Evolutionary conservation across 225 moss, liverwort and hornwort genomes (phyloP).

Genomic region (Straminergon stramineum): DNA sequence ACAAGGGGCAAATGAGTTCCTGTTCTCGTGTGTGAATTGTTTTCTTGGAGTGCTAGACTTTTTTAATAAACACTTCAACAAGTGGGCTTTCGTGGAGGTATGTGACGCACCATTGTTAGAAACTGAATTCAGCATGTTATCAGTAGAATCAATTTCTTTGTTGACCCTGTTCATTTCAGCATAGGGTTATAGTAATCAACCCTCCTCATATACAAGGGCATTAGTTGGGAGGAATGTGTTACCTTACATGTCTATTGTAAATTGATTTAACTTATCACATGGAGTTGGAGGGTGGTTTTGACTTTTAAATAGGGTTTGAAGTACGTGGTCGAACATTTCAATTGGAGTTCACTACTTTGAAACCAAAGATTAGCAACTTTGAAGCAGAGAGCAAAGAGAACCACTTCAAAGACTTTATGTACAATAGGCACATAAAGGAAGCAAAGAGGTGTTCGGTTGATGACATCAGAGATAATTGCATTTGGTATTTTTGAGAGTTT

Average conservation of each 20-base stretch:
- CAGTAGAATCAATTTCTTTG: not conserved
- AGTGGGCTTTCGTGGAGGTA: slow-evolving; percentile 92
- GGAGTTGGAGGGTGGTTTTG: not conserved
- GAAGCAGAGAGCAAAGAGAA: not conserved
- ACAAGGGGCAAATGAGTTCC: slow-evolving; percentile 80
- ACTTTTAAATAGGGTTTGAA: no score
- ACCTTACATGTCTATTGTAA: not conserved
- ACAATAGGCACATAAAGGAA: not conserved
- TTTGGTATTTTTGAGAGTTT: no score
- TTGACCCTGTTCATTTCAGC: not conserved
- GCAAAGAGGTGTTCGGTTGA: not conserved
- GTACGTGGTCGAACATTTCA: not conserved
- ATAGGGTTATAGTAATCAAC: not conserved
- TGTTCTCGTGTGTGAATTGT: slow-evolving; percentile 88
- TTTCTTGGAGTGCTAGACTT: slow-evolving; percentile 47
- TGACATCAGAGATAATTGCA: not conserved
- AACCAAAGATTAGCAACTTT: not conserved
- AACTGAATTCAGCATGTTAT: not conserved
- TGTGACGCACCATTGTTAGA: not conserved
- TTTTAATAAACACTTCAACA: slow-evolving; percentile 76
- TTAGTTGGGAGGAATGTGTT: not conserved
- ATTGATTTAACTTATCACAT: no score
- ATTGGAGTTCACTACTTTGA: not conserved
- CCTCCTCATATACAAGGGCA: not conserved
- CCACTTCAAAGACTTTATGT: not conserved